Evolutionary conservation across 768 basidiomycete genomes (phyloP).

Genomic region (Panellus pusillus): DNA sequence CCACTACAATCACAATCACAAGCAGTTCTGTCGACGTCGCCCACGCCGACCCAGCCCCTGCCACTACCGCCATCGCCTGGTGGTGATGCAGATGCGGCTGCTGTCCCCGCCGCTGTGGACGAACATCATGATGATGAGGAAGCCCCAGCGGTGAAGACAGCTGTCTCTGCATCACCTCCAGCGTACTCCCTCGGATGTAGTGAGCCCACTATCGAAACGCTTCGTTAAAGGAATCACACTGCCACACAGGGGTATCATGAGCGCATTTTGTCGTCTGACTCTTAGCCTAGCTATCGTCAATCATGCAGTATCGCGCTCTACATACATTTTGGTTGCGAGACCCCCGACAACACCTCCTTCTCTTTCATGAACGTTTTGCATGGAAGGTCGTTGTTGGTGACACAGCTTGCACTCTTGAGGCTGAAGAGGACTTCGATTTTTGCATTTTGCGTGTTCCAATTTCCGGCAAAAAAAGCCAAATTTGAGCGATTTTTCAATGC

Average conservation of each 20-base stretch:
- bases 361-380: too few relatives aligned
- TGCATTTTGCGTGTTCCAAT: too few relatives aligned
- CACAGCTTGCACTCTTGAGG: background rate
- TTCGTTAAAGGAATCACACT: conserved; percentile 10
- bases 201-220: background rate
- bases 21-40: background rate
- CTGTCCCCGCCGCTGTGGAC: conserved; percentile 4
- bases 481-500: too few relatives aligned
- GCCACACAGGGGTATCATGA: conserved; percentile 7
- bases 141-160: conserved; percentile 4
- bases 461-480: too few relatives aligned
- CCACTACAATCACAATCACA: background rate
- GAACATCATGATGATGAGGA: background rate
- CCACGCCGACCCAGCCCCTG: background rate
- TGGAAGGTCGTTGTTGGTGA: too few relatives aligned
- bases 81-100: conserved; percentile 9
- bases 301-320: too few relatives aligned
- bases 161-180: conserved; percentile 11
- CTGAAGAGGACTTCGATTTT: background rate
- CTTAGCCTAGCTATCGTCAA: background rate
- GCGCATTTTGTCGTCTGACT: background rate
- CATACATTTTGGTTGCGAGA: too few relatives aligned
- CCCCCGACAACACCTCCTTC: too few relatives aligned
- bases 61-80: background rate
- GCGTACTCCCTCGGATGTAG: background rate